Evolutionary conservation across 192 early-diverging fungal species (phyloP).

Genomic region (Dissophora globulifera): DNA sequence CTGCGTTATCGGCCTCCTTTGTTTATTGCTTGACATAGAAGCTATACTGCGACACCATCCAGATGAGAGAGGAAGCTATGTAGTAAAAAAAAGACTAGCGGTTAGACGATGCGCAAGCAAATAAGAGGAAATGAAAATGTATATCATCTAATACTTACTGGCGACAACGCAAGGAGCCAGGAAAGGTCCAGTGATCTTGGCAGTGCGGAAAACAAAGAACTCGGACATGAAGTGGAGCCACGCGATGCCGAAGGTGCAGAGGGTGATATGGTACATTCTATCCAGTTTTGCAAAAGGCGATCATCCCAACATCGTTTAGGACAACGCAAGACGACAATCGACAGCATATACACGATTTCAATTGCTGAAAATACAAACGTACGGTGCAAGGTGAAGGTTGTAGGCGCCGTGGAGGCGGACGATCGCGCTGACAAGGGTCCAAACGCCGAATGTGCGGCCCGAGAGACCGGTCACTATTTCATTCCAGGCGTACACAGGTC

Average conservation of each 20-base stretch:
- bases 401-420: conserved; percentile 89
- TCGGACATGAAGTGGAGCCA: conserved; percentile 76
- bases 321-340: no score
- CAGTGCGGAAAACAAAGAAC: conserved; percentile 68
- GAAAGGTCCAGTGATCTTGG: conserved; percentile 70
- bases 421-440: conserved; percentile 85
- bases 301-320: no score
- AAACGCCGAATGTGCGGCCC: conserved; percentile 86
- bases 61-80: conserved; percentile 49
- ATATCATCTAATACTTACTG: conserved; percentile 54
- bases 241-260: conserved; percentile 80
- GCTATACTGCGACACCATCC: conserved; percentile 52
- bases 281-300: no score
- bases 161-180: conserved; percentile 75
- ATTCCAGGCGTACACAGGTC: no score
- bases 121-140: neutral
- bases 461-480: conserved; percentile 85
- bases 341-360: conserved; percentile 19
- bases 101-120: no score
- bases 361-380: conserved; percentile 37
- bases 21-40: conserved; percentile 49
- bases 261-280: conserved; percentile 64
- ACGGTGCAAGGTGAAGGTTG: conserved; percentile 79
- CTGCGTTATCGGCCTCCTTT: neutral
- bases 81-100: conserved; percentile 18